These are phyloP conservation scores for Esteya vermicola DNA, from an alignment of 2,329 filamentous ascomycete species.

Conservation along the genomic window DNA sequence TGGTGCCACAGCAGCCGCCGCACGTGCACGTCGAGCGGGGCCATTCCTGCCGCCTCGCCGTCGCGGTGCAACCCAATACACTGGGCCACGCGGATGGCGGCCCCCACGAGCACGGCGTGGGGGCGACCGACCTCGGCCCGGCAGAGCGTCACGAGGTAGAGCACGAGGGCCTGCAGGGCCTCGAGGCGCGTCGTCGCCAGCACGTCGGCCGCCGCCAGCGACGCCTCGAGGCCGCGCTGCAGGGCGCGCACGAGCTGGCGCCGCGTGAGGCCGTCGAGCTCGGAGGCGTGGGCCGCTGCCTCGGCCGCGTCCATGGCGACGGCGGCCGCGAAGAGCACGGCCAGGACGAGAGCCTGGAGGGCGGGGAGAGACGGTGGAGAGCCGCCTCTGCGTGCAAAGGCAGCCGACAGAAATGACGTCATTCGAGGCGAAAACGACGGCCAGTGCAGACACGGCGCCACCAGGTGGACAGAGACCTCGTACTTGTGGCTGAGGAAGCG, in stretches of 20 bases:
- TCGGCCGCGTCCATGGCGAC: conserved; percentile 47
- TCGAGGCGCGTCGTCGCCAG: conserved; percentile 57
- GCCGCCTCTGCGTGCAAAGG: not conserved
- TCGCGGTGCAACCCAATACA: conserved; percentile 67
- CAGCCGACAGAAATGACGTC: conserved; percentile 44
- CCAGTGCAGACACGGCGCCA: conserved; percentile 53
- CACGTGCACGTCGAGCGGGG: conserved; percentile 55
- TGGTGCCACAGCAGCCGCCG: conserved; percentile 65
- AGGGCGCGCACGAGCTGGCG: conserved; percentile 37
- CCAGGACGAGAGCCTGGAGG: conserved; percentile 54
- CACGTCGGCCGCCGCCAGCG: conserved; percentile 55
- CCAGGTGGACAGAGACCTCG: conserved; percentile 51
- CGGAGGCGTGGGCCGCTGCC: conserved; percentile 13
- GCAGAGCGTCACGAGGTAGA: conserved; percentile 61
- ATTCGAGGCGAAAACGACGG: conserved; percentile 54
- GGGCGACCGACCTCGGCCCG: conserved; percentile 57
- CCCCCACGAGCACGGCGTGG: conserved; percentile 58
- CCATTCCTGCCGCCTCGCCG: conserved; percentile 49
- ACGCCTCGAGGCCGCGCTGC: conserved; percentile 51
- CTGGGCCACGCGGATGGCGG: conserved; percentile 59
- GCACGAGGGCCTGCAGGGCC: conserved; percentile 61
- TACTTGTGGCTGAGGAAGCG: conserved; percentile 54
- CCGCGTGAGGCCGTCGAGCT: conserved; percentile 27
- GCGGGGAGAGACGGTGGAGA: conserved; percentile 33
- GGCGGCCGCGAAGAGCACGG: conserved; percentile 53